phyloP scores from a whole-genome alignment of 257 asterid genomes.

The Fraxinus americana region DNA sequence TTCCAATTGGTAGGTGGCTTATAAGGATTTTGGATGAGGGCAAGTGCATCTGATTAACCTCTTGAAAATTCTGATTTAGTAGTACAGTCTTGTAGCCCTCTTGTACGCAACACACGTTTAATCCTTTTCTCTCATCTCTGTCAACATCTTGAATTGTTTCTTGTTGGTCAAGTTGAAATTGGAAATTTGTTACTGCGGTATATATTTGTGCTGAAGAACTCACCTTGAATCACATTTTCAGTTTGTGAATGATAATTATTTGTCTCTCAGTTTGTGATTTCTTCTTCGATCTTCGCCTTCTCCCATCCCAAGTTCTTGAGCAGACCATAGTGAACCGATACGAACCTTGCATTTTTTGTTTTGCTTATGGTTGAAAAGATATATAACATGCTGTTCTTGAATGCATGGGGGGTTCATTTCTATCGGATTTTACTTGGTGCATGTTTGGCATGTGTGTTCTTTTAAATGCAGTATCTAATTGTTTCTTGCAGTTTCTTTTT shows the following conservation, averaged over 20 bases:
- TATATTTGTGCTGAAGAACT: slow-evolving; percentile 3
- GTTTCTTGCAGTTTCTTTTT: no score
- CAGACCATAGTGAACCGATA: no score
- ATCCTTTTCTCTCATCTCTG: slow-evolving; percentile 23
- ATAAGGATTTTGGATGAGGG: slow-evolving; percentile 35
- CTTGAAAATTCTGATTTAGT: slow-evolving; percentile 38
- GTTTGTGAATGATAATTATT: background rate
- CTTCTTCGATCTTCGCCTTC: background rate
- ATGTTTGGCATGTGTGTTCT: no score
- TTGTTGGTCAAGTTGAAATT: slow-evolving; percentile 30
- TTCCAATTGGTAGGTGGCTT: slow-evolving; percentile 40
- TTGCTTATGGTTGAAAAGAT: no score
- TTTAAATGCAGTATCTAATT: no score
- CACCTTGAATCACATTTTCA: background rate
- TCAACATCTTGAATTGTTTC: slow-evolving; percentile 28
- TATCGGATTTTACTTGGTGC: no score
- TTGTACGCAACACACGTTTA: slow-evolving; percentile 20
- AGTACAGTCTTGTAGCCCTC: slow-evolving; percentile 30
- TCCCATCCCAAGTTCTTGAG: slow-evolving; percentile 15
- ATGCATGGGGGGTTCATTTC: no score
- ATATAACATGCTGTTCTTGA: no score
- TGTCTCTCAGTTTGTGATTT: background rate
- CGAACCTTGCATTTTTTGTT: background rate
- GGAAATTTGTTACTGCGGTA: slow-evolving; percentile 33
- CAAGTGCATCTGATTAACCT: slow-evolving; percentile 36